Conservation (phyloP, 495 filamentous ascomycete species). For the Evansstolkia leycettana region DNA sequence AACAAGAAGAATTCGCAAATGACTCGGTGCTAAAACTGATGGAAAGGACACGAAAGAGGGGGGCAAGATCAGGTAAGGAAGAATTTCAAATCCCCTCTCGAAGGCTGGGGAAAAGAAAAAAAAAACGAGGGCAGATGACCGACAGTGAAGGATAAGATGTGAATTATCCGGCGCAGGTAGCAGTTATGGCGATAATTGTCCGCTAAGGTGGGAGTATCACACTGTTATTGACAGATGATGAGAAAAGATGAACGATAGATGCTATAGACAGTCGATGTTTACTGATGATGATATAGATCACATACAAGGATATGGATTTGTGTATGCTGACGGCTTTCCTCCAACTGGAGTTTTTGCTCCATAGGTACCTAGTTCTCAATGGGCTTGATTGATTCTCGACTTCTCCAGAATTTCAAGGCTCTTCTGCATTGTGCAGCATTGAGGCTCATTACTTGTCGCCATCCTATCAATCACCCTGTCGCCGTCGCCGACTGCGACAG, state of each 20-base stretch:
- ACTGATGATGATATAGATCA: too few species aligned
- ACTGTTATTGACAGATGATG: too few species aligned
- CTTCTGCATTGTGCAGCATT: slow-evolving; percentile 4
- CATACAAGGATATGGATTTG: too few species aligned
- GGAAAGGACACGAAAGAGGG: background rate
- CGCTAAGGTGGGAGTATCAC: too few species aligned
- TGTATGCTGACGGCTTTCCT: too few species aligned
- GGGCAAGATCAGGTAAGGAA: background rate
- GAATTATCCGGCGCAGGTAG: background rate
- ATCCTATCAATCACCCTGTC: slow-evolving; percentile 2
- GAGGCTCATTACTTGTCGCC: slow-evolving; percentile 3
- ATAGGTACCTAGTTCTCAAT: too few species aligned
- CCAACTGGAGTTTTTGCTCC: too few species aligned
- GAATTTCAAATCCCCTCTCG: background rate
- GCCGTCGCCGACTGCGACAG: slow-evolving; percentile 3
- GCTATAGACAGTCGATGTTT: too few species aligned
- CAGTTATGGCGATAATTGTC: background rate
- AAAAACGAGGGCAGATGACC: background rate
- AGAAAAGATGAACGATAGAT: too few species aligned
- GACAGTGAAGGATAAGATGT: background rate
- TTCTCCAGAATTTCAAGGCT: too few species aligned
- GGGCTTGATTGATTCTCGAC: too few species aligned
- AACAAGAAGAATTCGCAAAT: background rate
- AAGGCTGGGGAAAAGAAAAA: background rate
- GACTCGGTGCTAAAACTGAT: too few species aligned